Base-by-base conservation (phyloP, 805 yeast species). In the Millerozyma acaciae region DNA sequence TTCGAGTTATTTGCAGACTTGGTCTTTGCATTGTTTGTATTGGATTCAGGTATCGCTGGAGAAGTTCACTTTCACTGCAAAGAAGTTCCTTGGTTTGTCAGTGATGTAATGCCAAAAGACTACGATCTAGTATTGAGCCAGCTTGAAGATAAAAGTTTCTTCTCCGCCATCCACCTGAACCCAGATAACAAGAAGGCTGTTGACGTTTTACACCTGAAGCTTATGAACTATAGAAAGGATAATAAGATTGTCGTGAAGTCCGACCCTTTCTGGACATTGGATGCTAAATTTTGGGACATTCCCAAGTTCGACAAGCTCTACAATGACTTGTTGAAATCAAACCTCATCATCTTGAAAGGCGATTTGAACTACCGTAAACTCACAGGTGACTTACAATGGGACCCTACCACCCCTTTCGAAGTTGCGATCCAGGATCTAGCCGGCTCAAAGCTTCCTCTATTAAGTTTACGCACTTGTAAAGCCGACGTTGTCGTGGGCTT, bases 401-500 rank as follows among this genome's bases (percentile, higher is more conserved):
- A 78, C 13, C 73, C 82, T 37, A 76, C 87, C 3, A 85, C 95
- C 0, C 72, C 88, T 2, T 94, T 90, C 64, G 46, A 40, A 4
- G 56, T 60, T 0, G 90, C 96, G 4, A 73, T 90, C 39, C 84
- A 84, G 35, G 73, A 76, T 4, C 68, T 90, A 44, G 82, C 83
- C 1, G 44, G 58, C 0, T 71, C 79, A 19, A 80, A 80, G 6
- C 64, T 93, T 34, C 79, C 78, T 10, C 47, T 86, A 17, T 65
- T 87, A 38, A 75, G 94, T 21, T 70, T 93, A 48, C 78, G 99
- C 66, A 93, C 97, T 2, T 82, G 95, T 57, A 93, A 93, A 62
- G 97, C 97, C 1, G 98, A 93, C 55, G 97, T 89, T 5, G 80
- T 84, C 34, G 96, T 85, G 25, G 97, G 95, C 1, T 73, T 93